These are phyloP conservation scores for Zangia roseola DNA, from an alignment of 768 basidiomycete species.

Conservation along the genomic window DNA sequence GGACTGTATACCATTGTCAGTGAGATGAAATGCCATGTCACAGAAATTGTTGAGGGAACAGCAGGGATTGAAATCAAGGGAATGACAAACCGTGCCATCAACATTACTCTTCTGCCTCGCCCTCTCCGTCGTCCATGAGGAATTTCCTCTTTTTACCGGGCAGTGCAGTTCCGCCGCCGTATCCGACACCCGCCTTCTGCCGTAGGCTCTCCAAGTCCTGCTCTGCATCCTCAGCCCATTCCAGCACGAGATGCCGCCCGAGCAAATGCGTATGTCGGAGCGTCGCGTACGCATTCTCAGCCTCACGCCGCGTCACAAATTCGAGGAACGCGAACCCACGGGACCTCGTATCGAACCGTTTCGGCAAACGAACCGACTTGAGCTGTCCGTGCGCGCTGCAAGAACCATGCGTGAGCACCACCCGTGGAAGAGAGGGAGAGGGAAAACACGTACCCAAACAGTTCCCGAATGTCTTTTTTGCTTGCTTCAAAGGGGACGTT, in stretches of 20 bases:
- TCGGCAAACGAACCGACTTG: conserved; percentile 92
- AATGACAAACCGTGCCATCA: too few relatives aligned
- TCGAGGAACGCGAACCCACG: conserved; percentile 98
- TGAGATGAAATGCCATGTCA: too few relatives aligned
- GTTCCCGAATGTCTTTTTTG: conserved; percentile 85
- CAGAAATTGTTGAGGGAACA: not conserved
- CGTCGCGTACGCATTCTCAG: conserved; percentile 82
- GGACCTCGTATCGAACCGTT: conserved; percentile 83
- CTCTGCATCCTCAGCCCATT: conserved; percentile 88
- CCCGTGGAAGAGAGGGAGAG: not conserved
- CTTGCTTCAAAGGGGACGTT: conserved; percentile 97
- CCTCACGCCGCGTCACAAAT: conserved; percentile 86
- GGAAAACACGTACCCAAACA: conserved; percentile 72
- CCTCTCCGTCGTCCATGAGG: conserved; percentile 46
- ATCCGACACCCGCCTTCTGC: conserved; percentile 78
- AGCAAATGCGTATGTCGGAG: conserved; percentile 94
- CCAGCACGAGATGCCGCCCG: conserved; percentile 89
- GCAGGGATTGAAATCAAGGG: too few relatives aligned
- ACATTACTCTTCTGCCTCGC: conserved; percentile 30
- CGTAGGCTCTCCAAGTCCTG: conserved; percentile 75
- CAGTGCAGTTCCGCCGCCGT: conserved; percentile 62
- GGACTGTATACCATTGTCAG: too few relatives aligned
- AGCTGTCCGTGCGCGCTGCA: conserved; percentile 83
- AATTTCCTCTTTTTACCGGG: conserved; percentile 79
- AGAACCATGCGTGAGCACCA: not conserved